Conservation (phyloP, 371 early-diverging fungal species). For the Neoconidiobolus thromboides region DNA sequence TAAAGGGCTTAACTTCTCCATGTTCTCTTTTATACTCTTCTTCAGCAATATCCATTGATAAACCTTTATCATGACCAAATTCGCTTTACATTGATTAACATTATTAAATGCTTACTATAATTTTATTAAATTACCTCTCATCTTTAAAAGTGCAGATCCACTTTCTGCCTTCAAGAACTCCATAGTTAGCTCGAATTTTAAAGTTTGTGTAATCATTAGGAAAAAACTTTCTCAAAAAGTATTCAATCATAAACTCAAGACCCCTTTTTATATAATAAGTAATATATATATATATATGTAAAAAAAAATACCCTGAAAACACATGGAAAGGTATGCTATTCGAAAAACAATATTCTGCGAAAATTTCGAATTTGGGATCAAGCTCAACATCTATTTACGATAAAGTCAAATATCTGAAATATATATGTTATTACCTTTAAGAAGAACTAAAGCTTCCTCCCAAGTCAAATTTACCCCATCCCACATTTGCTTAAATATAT, state of each 20-base stretch:
- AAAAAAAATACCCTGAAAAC: slow-evolving; percentile 13
- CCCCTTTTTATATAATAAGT: slow-evolving; percentile 12
- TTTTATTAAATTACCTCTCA: slow-evolving; percentile 9
- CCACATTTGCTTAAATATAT: slow-evolving; percentile 16
- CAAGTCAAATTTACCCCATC: slow-evolving; percentile 17
- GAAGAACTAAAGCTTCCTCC: slow-evolving; percentile 20
- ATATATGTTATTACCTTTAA: slow-evolving; percentile 10
- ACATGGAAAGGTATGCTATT: slow-evolving; percentile 22
- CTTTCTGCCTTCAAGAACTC: slow-evolving; percentile 10
- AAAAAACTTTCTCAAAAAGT: slow-evolving; percentile 15
- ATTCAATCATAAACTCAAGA: slow-evolving; percentile 16
- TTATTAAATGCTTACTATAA: neutral
- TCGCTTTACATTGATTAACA: neutral
- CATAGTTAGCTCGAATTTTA: slow-evolving; percentile 20
- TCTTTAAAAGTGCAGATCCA: slow-evolving; percentile 28
- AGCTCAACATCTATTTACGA: slow-evolving; percentile 11
- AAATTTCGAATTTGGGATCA: slow-evolving; percentile 19
- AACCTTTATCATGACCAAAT: slow-evolving; percentile 7
- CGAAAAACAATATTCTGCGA: slow-evolving; percentile 11
- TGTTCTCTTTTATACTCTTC: neutral
- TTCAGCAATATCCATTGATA: neutral
- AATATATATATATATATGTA: neutral
- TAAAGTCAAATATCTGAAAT: neutral
- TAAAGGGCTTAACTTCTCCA: slow-evolving; percentile 12
- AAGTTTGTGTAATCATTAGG: slow-evolving; percentile 11